Base-by-base conservation (phyloP, 1,284 basidiomycete species). In the Neolentinus lepideus region DNA sequence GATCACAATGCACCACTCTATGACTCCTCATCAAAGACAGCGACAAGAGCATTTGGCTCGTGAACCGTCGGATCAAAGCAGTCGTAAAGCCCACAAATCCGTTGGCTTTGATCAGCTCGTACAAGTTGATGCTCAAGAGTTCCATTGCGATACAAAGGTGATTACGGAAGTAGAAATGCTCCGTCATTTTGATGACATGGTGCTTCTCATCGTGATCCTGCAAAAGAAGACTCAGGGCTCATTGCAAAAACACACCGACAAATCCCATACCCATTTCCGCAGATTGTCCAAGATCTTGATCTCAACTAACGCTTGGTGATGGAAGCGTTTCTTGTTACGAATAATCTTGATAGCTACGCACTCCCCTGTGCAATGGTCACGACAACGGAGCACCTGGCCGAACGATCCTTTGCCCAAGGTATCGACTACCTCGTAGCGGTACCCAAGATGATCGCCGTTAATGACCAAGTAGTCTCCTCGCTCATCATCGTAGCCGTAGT, bases 61-160 rank as follows among this genome's bases (percentile, higher is more conserved):
- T 97, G 74, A 99, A 99, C 19, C 97, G 87, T 35, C 96, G 87
- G 63, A 99, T 98, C 52, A 99, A 78, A 10, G 83, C 83, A 0
- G 96, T 98, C 27, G 95, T 92, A 72, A 99, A 99, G 12, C 97
- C 97, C 48, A 90, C 90, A 66, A 99, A 99, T 62, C 90, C 92
- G 71, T 99, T 99, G 21, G 96, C 96, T 74, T 99, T 99, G 79
- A 99, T 98, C 58, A 99, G 78, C 74, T 99, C 97, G 75, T 99
- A 99, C 53, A 99, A 77, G 71, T 99, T 99, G 76, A 99, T 98
- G 71, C 94, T 97, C 59, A 99, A 79, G 53, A 99, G 76, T 72
- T 99, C 97, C 80, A 94, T 99, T 19, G 96, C 96, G 61, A 99
- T 99, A 73, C 97, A 99, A 16, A 99, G 79, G 71, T 99, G 97